Conservation (phyloP, 495 filamentous ascomycete genomes). For the Usnea hakonensis region DNA sequence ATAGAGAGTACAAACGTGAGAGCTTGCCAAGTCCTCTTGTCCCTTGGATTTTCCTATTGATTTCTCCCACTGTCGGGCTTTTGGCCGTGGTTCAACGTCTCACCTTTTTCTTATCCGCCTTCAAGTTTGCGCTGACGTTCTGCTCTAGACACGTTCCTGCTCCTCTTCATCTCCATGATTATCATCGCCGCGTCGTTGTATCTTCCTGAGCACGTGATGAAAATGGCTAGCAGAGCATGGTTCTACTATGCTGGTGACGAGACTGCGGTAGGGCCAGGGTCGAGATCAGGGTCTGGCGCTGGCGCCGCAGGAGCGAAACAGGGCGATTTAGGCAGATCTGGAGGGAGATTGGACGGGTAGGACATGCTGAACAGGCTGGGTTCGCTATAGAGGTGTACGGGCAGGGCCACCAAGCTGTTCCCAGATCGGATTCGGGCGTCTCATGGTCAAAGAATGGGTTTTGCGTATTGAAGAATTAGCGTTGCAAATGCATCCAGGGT, state of each 20-base stretch:
- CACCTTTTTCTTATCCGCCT: not conserved
- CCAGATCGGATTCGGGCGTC: not conserved
- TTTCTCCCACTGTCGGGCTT: not conserved
- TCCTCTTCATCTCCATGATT: constrained; percentile 78
- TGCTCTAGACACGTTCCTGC: constrained; percentile 72
- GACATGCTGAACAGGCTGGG: constrained; percentile 18
- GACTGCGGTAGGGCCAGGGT: constrained; percentile 16
- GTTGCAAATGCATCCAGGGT: not conserved
- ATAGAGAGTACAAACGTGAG: not conserved
- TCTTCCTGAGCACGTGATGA: constrained; percentile 78
- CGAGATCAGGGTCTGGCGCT: constrained; percentile 5
- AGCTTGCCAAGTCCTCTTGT: not conserved
- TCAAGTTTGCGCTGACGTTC: constrained; percentile 6
- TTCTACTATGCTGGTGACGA: constrained; percentile 91
- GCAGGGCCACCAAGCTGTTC: not conserved
- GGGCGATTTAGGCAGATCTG: not conserved
- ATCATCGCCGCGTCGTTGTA: constrained; percentile 81
- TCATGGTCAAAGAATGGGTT: too few species aligned
- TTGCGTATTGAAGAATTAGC: not conserved
- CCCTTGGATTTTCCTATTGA: not conserved
- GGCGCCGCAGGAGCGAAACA: constrained; percentile 4
- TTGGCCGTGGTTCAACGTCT: not conserved
- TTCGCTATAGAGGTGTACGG: not conserved
- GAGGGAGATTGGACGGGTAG: constrained; percentile 8
- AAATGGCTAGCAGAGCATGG: constrained; percentile 73